Evolutionary conservation across 2,329 filamentous ascomycete genomes (phyloP), one percentile per base, ranked within the genome.

Genomic region (Penicillium crustosum): DNA sequence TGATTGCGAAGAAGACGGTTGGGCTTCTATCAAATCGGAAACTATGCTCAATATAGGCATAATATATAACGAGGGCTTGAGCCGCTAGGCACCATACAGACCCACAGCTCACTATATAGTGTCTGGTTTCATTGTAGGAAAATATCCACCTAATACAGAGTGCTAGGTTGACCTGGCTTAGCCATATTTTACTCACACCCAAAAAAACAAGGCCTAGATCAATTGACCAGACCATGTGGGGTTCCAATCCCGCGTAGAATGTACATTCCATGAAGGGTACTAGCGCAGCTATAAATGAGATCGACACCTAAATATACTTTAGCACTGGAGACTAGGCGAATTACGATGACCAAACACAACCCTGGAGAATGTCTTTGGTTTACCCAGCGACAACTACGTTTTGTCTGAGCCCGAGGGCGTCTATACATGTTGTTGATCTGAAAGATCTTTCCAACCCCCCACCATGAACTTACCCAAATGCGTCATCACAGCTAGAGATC

Each of bases 401-500:
- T 12, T 29, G 42, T 42, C 45, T 4, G 36, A 43, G 13, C 27
- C 13, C 7, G 13, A 13, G 27, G 23, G 27, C 13, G 31, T 10
- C 29, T 53, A 48, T 36, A 41, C 10, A 17, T 38, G 19, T 19
- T 48, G 29, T 13, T 36, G 36, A 38, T 2, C 25, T 21, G 27
- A 31, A 27, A 27, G 19, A 38, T 38, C 17, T 17, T 47, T 10
- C 50, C 17, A 12, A 21, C 10, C 15, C 33, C n/a, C 15, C 9
- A 39, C 15, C 21, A 36, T 36, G 33, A 13, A 53, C 41, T 47
- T 57, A 57, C 49, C 33, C 33, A 36, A 33, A 35, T 41, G 49
- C 23, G 19, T 55, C 44, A 21, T 25, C 33, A 15, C 41, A 48
- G 21, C 29, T 48, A 21, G 49, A 45, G 6, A 53, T 19, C 33